phyloP scores from a whole-genome alignment of 164 flowering plant genomes.

The Nymphaea colorata region DNA sequence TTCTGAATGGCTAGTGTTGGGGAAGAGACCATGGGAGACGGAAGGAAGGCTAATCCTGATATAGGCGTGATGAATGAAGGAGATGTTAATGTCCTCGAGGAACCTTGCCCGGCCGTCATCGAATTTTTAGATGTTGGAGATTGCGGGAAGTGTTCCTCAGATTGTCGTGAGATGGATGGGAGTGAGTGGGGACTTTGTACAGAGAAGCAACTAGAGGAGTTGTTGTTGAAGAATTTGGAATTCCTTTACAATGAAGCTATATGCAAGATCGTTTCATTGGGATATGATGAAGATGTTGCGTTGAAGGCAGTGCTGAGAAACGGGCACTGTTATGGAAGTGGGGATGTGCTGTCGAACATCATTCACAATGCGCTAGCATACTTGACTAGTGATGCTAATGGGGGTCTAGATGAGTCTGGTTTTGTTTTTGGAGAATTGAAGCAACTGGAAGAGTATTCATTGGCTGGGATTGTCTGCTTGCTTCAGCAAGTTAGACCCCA shows the following conservation, averaged over 20 bases:
- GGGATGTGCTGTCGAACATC: slow-evolving; percentile 71
- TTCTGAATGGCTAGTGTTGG: too few species aligned
- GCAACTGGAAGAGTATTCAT: slow-evolving; percentile 77
- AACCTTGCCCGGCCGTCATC: background rate
- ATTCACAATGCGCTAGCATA: slow-evolving; percentile 63
- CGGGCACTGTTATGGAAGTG: slow-evolving; percentile 88
- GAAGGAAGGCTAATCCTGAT: too few species aligned
- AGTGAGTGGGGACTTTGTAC: slow-evolving; percentile 82
- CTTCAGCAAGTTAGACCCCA: slow-evolving; percentile 72
- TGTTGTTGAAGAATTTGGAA: slow-evolving; percentile 56
- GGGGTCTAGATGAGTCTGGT: slow-evolving; percentile 33
- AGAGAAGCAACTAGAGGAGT: slow-evolving; percentile 70
- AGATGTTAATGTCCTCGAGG: background rate
- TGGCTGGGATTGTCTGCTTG: slow-evolving; percentile 69
- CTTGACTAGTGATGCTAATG: slow-evolving; percentile 30
- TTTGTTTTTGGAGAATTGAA: slow-evolving; percentile 49
- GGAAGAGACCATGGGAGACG: too few species aligned
- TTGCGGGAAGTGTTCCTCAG: slow-evolving; percentile 2
- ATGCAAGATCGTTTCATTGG: slow-evolving; percentile 43
- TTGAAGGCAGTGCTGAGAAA: slow-evolving; percentile 52
- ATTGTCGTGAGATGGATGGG: slow-evolving; percentile 34
- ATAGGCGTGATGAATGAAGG: background rate
- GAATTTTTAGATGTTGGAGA: background rate
- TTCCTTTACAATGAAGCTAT: slow-evolving; percentile 61
- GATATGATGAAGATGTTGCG: slow-evolving; percentile 65